Evolutionary conservation across 2,329 filamentous ascomycete genomes (phyloP).

Genomic region (Apiospora phragmitis): DNA sequence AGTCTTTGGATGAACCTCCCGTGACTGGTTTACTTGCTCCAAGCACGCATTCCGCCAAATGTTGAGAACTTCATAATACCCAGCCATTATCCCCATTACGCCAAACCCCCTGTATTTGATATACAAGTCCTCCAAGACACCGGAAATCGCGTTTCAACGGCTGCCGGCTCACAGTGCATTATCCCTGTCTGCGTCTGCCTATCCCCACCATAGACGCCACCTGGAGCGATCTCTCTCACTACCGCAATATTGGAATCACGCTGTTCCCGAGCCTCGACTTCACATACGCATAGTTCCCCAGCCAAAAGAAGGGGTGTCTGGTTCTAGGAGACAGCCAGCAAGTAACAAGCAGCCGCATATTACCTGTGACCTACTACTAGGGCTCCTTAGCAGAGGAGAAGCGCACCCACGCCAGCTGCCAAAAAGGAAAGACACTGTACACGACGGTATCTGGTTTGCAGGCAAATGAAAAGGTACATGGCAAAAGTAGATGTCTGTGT

Average conservation of each 20-base stretch:
- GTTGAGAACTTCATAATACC: background rate
- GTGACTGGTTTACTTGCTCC: background rate
- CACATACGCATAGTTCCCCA: background rate
- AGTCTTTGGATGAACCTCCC: background rate
- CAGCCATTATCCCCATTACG: background rate
- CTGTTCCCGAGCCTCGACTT: background rate
- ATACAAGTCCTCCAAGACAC: constrained; percentile 6
- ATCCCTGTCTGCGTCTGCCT: constrained; percentile 8
- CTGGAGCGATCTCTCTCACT: background rate
- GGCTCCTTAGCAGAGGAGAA: background rate
- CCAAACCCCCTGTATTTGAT: background rate
- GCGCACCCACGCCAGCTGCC: constrained; percentile 13
- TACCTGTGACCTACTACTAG: background rate
- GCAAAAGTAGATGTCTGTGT: constrained; percentile 27
- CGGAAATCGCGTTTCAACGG: constrained; percentile 12
- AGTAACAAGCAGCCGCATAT: background rate
- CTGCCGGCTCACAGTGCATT: background rate
- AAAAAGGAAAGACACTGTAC: constrained; percentile 15
- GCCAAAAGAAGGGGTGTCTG: constrained; percentile 8
- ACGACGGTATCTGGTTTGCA: constrained; percentile 8
- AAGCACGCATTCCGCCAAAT: background rate
- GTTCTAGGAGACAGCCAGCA: background rate
- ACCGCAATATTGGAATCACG: constrained; percentile 9
- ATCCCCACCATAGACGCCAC: constrained; percentile 10
- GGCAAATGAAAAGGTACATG: constrained; percentile 27